Percentiles rank a stretch among this genome's conserved stretches.
phyloP scores from a whole-genome alignment of 345 rosid species.

The Acer campestre region DNA sequence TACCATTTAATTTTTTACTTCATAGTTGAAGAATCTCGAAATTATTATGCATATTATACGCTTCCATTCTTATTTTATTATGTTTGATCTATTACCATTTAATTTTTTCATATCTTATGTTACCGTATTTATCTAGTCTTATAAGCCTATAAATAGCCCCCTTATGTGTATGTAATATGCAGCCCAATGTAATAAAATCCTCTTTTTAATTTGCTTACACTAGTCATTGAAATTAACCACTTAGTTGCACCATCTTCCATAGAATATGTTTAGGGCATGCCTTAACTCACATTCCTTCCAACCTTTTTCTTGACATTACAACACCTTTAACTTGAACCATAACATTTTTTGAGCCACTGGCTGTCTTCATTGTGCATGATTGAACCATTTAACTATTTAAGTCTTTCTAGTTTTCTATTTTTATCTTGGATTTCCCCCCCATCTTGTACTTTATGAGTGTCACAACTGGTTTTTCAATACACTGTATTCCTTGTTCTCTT shows the following conservation, averaged over 20 bases:
- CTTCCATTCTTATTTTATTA: no score
- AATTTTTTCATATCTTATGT: no score
- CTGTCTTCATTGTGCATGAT: background rate
- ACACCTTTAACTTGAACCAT: background rate
- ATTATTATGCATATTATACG: no score
- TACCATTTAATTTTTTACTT: no score
- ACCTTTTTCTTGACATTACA: background rate
- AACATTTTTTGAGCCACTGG: background rate
- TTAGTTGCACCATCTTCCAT: background rate
- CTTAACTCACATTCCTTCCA: background rate
- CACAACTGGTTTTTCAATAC: background rate
- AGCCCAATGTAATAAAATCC: no score
- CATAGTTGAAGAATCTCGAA: no score
- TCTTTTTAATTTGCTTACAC: background rate
- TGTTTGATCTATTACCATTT: no score
- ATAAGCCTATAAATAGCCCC: no score
- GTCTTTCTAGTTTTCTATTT: background rate
- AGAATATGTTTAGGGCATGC: background rate
- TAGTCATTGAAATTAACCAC: background rate
- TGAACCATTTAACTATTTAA: constrained; percentile 7
- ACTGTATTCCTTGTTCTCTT: background rate
- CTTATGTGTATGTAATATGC: no score
- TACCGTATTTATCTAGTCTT: no score
- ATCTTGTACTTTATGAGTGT: background rate
- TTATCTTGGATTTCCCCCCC: background rate